Evolutionary conservation across 2,329 filamentous ascomycete genomes (phyloP).

Genomic region (Arthrobotrys pseudoclavata): DNA sequence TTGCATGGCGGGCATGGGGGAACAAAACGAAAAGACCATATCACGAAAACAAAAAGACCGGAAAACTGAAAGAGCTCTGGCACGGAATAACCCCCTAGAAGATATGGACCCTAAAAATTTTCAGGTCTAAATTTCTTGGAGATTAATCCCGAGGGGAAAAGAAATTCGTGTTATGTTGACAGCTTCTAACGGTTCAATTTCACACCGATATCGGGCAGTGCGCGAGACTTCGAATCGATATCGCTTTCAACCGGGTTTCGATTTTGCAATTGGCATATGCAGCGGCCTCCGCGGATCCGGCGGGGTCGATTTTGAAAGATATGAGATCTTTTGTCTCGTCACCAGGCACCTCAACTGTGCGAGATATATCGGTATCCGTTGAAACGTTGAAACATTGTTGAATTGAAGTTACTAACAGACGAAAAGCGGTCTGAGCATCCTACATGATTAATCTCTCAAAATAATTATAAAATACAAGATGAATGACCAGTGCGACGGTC

Average conservation of each 20-base stretch:
- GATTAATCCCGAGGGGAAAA: slow-evolving; percentile 25
- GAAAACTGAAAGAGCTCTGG: slow-evolving; percentile 4
- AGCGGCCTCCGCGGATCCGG: slow-evolving; percentile 40
- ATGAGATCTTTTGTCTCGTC: neutral
- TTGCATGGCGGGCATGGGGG: slow-evolving; percentile 23
- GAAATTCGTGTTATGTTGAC: neutral
- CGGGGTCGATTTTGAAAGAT: neutral
- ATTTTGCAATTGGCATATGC: slow-evolving; percentile 5
- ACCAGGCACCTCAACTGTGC: neutral
- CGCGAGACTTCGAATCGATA: slow-evolving; percentile 5
- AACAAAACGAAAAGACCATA: neutral
- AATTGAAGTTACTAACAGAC: slow-evolving; percentile 1
- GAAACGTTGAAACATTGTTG: neutral
- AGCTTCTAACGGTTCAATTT: neutral
- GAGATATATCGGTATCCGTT: slow-evolving; percentile 6
- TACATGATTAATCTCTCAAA: neutral
- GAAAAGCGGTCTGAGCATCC: neutral
- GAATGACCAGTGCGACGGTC: neutral
- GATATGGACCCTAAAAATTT: slow-evolving; percentile 13
- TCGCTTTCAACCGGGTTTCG: neutral
- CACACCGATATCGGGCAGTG: slow-evolving; percentile 21
- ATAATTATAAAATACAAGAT: neutral
- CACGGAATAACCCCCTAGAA: slow-evolving; percentile 20
- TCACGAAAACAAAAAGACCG: slow-evolving; percentile 4
- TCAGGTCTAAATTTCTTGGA: slow-evolving; percentile 19